phyloP scores from a whole-genome alignment of 1,284 basidiomycete genomes.

The Moniliella sp. region DNA sequence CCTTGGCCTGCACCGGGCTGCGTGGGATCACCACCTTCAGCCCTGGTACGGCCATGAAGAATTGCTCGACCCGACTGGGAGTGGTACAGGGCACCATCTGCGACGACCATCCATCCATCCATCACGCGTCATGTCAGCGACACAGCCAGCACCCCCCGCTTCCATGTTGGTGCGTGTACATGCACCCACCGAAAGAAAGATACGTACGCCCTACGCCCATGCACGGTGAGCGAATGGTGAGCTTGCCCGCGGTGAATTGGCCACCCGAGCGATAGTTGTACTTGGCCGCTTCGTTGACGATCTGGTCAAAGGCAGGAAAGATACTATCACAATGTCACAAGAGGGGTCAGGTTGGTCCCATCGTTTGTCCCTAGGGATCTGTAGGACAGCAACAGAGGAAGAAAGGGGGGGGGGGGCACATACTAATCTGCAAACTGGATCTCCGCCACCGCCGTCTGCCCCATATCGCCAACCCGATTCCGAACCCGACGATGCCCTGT shows the following conservation, averaged over 20 bases:
- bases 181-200: no score
- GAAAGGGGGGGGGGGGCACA: neutral
- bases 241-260: constrained; percentile 54
- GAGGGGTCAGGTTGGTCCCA: neutral
- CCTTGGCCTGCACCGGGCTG: constrained; percentile 81
- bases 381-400: neutral
- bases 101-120: constrained; percentile 61
- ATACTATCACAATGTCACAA: constrained; percentile 1
- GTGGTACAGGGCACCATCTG: constrained; percentile 56
- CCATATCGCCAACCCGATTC: constrained; percentile 71
- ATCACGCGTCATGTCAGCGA: constrained; percentile 43
- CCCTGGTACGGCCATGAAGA: constrained; percentile 48
- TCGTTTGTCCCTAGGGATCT: neutral
- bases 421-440: constrained; percentile 44
- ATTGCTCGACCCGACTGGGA: constrained; percentile 42
- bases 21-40: constrained; percentile 80
- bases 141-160: no score
- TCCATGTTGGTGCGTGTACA: no score
- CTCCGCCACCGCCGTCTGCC: constrained; percentile 80
- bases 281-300: constrained; percentile 89
- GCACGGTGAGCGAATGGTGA: constrained; percentile 53
- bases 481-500: constrained; percentile 78
- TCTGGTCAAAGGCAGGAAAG: constrained; percentile 37
- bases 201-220: constrained; percentile 11
- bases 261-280: constrained; percentile 72